These are phyloP conservation scores for Ceratocystis papillata DNA, from an alignment of 2,329 filamentous ascomycete species.

Conservation along the genomic window DNA sequence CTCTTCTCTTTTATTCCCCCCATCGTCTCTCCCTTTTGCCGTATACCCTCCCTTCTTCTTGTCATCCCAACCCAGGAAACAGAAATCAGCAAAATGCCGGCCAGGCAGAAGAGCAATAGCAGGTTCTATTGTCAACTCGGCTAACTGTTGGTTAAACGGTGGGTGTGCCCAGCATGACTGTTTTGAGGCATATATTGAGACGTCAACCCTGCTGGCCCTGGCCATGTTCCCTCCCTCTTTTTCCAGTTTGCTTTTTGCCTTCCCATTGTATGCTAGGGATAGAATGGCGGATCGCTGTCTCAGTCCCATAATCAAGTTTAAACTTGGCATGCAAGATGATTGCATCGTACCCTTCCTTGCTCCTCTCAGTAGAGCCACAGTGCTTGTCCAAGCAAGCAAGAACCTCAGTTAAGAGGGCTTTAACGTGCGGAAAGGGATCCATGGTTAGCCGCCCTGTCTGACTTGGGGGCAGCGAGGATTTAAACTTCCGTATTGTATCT, in stretches of 20 bases:
- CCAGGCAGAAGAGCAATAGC: not conserved
- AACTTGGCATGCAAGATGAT: not conserved
- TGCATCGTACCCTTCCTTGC: not conserved
- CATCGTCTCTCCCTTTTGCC: no score
- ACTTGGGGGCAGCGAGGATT: not conserved
- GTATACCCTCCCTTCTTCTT: not conserved
- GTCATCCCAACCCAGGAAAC: not conserved
- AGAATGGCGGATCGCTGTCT: not conserved
- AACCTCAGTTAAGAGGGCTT: no score
- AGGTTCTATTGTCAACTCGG: not conserved
- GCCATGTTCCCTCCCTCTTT: not conserved
- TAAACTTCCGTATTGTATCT: not conserved
- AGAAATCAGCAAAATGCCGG: no score
- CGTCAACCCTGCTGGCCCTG: not conserved
- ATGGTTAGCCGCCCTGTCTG: not conserved
- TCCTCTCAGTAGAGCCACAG: not conserved
- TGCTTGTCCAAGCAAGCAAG: no score
- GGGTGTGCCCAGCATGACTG: not conserved
- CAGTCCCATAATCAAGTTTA: not conserved
- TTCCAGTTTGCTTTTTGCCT: not conserved
- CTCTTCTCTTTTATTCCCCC: no score
- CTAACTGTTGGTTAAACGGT: not conserved
- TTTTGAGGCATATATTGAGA: conserved; percentile 4
- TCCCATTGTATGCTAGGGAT: not conserved
- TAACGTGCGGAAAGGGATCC: not conserved